Base-by-base conservation (phyloP, 352 stramenopile species). In the Globisporangium sylvaticum region DNA sequence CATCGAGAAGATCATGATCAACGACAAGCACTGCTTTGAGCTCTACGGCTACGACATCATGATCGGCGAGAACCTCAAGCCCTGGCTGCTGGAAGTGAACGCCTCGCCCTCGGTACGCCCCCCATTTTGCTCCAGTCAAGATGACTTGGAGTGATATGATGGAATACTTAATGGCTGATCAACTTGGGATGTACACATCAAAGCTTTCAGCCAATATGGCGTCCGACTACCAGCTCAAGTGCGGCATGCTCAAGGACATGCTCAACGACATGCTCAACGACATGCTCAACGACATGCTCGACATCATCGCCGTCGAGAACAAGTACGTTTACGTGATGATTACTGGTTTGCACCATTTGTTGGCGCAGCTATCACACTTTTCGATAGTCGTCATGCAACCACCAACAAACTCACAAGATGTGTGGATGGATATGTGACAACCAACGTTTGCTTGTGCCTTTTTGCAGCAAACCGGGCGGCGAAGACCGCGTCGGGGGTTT, bases 21-120 rank as follows among this genome's bases (percentile, higher is more conserved):
- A 96, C 63, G 94, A 98, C 79, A 97, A 97, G 65, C 93, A 98
- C 78, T 98, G 93, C 79, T 98, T 98, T 61, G 90, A 98, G 69
- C 79, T 98, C 18, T 98, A 98, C 73, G 95, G 94, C 42, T 98
- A 96, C 68, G 91, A 97, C 64, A 81, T 97, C 48, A 94, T 98
- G 82, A 95, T 97, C 55, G 92, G 97, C 65, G 83, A 95, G 69
- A 91, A 90, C 22, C 77, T 97, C 57, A 96, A 97, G 70, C 88
- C 90, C 6, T 97, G 90, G 92, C 75, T 97, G 32, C 73, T 97
- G 15, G 92, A 98, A 75, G 95, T 98, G 22, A 98, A 98, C 61
- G 91, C 94, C 7, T 98, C 91, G 18, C 95, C 95, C 20, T 97
- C 89, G 59, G 84, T 92, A 66, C 55, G 74, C 72, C 9, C 37